Base-by-base conservation (phyloP, 805 yeast genomes). In the Kodamaea nitidulidarum region DNA sequence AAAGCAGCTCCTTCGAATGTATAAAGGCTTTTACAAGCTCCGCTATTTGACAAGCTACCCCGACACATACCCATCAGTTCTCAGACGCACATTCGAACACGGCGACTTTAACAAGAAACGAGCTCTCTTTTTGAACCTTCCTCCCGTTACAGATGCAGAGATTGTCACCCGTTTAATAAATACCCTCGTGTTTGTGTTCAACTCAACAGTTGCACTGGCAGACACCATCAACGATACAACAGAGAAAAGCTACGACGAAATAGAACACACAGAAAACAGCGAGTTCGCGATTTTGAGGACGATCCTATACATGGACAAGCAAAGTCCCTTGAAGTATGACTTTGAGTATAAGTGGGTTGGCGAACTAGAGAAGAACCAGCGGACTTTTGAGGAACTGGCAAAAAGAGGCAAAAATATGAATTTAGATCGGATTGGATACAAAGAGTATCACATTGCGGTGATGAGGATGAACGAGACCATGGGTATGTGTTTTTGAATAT, bases 11-110 rank as follows among this genome's bases (percentile, higher is more conserved):
- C 39, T 53, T 5, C 28, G 47, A 6, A 41, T 54, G 2, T 68
- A 68, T 43, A 65, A 59, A 42, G 55, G 49, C 33, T 58, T 67
- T 31, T 66, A 47, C 44, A 50, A 53, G 22, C 49, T 67, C 15
- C 54, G 73, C 12, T 44, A 55, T 21, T 32, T 60, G 30, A 43
- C 59, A 4, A 52, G 51, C 16, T 32, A 16, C 14, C 36, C 33
- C 20, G 21, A 12, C 6, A 12, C 26, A 8, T 39, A 39, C 18
- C 30, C 28, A n/a, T 15, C 34, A 16, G 16, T 29, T 17, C 22
- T 65, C 31, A 51, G 63, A 36, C 47, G 67, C 28, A 42, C 35
- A 15, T 59, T 66, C 43, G 38, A 38, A 15, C 41, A 41, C 16
- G 49, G 43, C 7, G 40, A 50, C 26, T 56, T 49, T 47, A 48